phyloP scores from a whole-genome alignment of 2,329 filamentous ascomycete genomes.

The Helminthosporium solani region DNA sequence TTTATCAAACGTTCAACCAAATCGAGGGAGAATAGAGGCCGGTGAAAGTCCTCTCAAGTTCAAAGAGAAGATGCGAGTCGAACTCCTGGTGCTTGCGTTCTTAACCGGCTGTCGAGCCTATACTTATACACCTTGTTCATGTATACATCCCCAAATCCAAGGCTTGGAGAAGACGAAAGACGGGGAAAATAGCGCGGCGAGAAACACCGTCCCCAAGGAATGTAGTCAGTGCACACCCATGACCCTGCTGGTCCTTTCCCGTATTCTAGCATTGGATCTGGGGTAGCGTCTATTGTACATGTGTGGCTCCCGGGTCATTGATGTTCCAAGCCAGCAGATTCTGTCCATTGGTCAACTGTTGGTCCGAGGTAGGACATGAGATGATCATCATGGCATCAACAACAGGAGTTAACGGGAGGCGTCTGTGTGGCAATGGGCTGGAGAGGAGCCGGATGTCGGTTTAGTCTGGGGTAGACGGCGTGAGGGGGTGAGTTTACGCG shows the following conservation, averaged over 20 bases:
- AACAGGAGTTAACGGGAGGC: too few species aligned
- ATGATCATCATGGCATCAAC: too few species aligned
- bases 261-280: neutral
- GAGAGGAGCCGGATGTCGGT: too few species aligned
- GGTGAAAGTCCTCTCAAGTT: neutral
- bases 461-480: too few species aligned
- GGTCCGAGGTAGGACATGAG: neutral
- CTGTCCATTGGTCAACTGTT: constrained; percentile 6
- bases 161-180: neutral
- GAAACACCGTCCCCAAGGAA: neutral
- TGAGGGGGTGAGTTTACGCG: neutral
- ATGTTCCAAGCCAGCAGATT: neutral
- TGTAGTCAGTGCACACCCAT: neutral
- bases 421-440: too few species aligned
- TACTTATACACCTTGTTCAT: constrained; percentile 2
- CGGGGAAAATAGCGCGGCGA: constrained; percentile 26
- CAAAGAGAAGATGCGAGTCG: constrained; percentile 1
- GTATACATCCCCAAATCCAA: neutral
- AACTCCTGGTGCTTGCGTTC: neutral
- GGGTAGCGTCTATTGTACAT: neutral
- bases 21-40: neutral
- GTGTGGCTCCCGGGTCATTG: neutral
- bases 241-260: neutral
- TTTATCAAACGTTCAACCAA: neutral
- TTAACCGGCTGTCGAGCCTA: neutral